phyloP scores from a whole-genome alignment of 2,329 filamentous ascomycete species.

The Aschersonia sp. region DNA sequence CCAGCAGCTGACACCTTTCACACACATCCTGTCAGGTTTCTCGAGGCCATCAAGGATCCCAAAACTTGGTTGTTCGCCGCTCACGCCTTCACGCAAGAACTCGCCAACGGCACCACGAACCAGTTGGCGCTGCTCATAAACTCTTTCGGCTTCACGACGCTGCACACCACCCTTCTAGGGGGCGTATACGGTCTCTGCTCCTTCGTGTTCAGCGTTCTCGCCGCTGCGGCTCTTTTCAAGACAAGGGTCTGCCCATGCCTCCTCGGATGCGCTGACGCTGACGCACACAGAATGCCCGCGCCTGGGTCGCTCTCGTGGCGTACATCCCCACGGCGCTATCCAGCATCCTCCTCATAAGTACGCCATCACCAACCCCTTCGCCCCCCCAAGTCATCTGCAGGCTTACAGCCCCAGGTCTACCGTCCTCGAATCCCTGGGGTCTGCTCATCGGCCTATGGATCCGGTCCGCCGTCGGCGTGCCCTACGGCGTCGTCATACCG shows the following conservation, averaged over 20 bases:
- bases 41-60: background rate
- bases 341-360: background rate
- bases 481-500: background rate
- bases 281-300: background rate
- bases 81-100: background rate
- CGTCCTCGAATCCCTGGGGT: background rate
- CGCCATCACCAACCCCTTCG: background rate
- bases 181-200: background rate
- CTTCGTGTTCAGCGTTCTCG: background rate
- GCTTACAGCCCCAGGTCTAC: background rate
- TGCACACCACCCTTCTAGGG: background rate
- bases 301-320: background rate
- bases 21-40: background rate
- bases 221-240: background rate
- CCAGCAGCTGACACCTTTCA: too few relatives aligned
- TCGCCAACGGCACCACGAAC: background rate
- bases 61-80: background rate
- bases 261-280: background rate
- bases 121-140: background rate
- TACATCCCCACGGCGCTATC: background rate
- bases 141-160: background rate
- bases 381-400: background rate
- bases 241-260: background rate
- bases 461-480: background rate
- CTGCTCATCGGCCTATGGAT: background rate